Percentiles rank a stretch among this genome's conserved stretches.
These are phyloP conservation scores for Murraya koenigii DNA, from an alignment of 345 rosid genomes.

Conservation along the genomic window DNA sequence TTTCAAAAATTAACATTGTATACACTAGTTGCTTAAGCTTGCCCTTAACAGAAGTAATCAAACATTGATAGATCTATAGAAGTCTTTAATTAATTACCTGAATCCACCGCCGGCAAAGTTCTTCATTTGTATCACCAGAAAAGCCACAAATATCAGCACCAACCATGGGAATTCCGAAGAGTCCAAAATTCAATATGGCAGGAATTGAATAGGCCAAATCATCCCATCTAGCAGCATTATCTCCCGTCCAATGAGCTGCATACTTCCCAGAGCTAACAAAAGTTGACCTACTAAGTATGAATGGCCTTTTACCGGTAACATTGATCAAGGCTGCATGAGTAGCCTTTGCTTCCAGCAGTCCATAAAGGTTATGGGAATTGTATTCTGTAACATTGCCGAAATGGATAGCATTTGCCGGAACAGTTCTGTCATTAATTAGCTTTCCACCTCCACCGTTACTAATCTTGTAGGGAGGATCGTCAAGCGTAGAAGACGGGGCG, in stretches of 20 bases:
- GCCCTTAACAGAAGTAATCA: too few species aligned
- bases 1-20: neutral
- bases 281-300: neutral
- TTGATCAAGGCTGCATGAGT: slow-evolving; percentile 12
- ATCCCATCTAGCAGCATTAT: neutral
- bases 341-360: slow-evolving; percentile 32
- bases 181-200: neutral
- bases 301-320: neutral
- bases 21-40: too few species aligned
- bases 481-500: slow-evolving; percentile 28
- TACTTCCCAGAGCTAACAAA: neutral
- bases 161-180: neutral
- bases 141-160: neutral
- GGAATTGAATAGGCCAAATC: neutral
- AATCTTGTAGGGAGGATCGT: slow-evolving; percentile 48
- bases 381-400: slow-evolving; percentile 32
- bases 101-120: neutral
- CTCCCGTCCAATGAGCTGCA: neutral
- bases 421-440: slow-evolving; percentile 26
- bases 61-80: too few species aligned
- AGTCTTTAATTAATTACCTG: neutral
- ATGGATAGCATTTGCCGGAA: slow-evolving; percentile 31
- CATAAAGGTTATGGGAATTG: slow-evolving; percentile 42
- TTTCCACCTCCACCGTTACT: slow-evolving; percentile 12
- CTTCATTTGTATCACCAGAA: neutral